phyloP scores from a whole-genome alignment of 345 rosid genomes.

The Garcia nutans region DNA sequence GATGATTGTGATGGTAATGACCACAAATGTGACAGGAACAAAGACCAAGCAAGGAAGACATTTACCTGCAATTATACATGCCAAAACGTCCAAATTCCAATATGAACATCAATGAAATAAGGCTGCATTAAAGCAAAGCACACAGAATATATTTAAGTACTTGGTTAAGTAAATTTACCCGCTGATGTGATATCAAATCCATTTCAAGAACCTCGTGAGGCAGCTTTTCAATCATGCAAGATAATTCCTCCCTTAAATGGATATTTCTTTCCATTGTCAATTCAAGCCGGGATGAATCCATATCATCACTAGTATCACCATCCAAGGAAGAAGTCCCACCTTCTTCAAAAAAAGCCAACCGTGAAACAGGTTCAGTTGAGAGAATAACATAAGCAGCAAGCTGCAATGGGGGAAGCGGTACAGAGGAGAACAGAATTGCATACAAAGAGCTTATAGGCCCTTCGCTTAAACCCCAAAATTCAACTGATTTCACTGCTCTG shows the following conservation, averaged over 20 bases:
- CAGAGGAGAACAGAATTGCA: constrained; percentile 72
- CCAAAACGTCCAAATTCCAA: neutral
- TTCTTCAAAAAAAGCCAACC: constrained; percentile 58
- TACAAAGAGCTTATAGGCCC: constrained; percentile 81
- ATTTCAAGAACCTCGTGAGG: constrained; percentile 66
- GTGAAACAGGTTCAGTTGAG: constrained; percentile 76
- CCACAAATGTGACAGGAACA: constrained; percentile 73
- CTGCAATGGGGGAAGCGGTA: constrained; percentile 63
- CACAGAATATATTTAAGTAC: constrained; percentile 3
- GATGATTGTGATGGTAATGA: constrained; percentile 64
- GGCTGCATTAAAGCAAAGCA: neutral
- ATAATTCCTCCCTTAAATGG: constrained; percentile 63
- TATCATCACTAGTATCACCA: constrained; percentile 38
- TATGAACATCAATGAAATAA: neutral
- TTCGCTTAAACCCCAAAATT: constrained; percentile 84
- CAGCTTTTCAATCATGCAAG: constrained; percentile 62
- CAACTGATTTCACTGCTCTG: constrained; percentile 80
- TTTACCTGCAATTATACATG: constrained; percentile 54
- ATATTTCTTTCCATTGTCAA: constrained; percentile 54
- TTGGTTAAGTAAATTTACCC: constrained; percentile 50
- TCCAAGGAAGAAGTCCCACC: constrained; percentile 33
- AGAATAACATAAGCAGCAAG: constrained; percentile 80
- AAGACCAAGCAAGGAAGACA: constrained; percentile 78
- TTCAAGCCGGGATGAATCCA: constrained; percentile 39
- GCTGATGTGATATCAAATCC: constrained; percentile 60